Conservation (phyloP, 495 filamentous ascomycete species). For the Penicillium odoratum region DNA sequence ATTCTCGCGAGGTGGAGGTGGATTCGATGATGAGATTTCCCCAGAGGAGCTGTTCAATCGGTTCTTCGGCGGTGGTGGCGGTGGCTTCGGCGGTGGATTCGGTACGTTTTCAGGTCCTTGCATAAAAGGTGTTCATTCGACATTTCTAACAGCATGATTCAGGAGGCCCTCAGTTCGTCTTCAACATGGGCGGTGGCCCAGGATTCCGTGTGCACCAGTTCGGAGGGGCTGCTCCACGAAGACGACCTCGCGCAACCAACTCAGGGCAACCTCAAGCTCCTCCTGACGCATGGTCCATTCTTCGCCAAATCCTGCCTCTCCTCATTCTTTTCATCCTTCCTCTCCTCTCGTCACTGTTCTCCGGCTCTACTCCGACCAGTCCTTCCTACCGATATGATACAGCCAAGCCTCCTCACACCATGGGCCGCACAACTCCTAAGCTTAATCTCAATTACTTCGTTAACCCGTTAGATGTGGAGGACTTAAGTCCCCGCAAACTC, state of each 20-base stretch:
- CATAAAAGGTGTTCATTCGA: background rate
- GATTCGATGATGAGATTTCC: constrained; percentile 89
- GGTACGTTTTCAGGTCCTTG: constrained; percentile 41
- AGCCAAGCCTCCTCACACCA: constrained; percentile 65
- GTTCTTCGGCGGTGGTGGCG: constrained; percentile 75
- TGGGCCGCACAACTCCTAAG: constrained; percentile 66
- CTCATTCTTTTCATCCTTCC: constrained; percentile 88
- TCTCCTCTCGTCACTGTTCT: constrained; percentile 78
- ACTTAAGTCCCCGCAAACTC: constrained; percentile 65
- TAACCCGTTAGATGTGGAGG: constrained; percentile 72
- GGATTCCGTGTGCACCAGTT: constrained; percentile 87
- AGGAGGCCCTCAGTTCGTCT: constrained; percentile 33
- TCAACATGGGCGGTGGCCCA: constrained; percentile 83
- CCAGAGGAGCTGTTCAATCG: constrained; percentile 95
- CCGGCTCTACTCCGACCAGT: constrained; percentile 56
- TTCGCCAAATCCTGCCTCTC: constrained; percentile 75
- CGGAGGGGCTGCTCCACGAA: constrained; percentile 65
- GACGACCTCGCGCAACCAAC: constrained; percentile 67
- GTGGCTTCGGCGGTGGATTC: constrained; percentile 58
- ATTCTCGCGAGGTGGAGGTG: constrained; percentile 50
- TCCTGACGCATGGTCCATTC: constrained; percentile 43
- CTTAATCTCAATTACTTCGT: constrained; percentile 80
- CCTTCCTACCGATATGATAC: constrained; percentile 72
- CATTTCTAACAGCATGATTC: background rate
- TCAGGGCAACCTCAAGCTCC: constrained; percentile 47